Percentiles rank a stretch among this genome's conserved stretches.
These are phyloP conservation scores for Infundibulicybe gibba DNA, from an alignment of 768 basidiomycete genomes.

Conservation along the genomic window DNA sequence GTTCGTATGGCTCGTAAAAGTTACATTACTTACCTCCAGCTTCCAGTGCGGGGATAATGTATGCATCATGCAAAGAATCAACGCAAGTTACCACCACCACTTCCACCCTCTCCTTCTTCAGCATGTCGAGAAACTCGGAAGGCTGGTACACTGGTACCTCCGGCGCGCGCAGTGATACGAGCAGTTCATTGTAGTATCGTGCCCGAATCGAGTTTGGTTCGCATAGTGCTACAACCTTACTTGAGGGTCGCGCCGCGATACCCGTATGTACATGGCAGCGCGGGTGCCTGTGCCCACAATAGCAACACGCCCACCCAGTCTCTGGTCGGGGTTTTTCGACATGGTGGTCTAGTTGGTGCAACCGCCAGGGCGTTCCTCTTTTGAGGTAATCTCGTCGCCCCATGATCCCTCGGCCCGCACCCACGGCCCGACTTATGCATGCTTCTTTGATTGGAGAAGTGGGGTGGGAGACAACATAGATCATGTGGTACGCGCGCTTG, in stretches of 20 bases:
- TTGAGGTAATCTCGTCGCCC: no score
- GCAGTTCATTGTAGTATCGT: conserved; percentile 38
- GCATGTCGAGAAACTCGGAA: conserved; percentile 39
- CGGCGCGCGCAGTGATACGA: conserved; percentile 32
- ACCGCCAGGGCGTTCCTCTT: no score
- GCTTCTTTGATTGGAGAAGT: no score
- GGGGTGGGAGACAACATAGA: no score
- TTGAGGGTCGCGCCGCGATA: conserved; percentile 38
- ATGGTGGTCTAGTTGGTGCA: conserved; percentile 8
- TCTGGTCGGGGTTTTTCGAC: conserved; percentile 13
- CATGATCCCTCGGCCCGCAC: no score
- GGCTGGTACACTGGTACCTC: conserved; percentile 35
- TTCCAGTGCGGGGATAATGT: conserved; percentile 40
- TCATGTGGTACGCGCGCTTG: no score
- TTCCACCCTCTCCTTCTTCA: conserved; percentile 40
- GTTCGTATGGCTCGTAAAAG: not conserved
- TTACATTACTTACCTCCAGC: conserved; percentile 28
- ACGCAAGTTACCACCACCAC: conserved; percentile 47
- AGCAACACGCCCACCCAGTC: conserved; percentile 32
- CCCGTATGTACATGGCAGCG: conserved; percentile 42
- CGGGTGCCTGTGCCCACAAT: conserved; percentile 39
- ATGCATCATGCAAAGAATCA: conserved; percentile 43
- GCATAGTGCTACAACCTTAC: conserved; percentile 39
- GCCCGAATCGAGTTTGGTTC: conserved; percentile 45
- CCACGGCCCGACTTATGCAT: no score